Evolutionary conservation across 1,139 yeast genomes (phyloP).

Genomic region (Debaryomyces udenii): DNA sequence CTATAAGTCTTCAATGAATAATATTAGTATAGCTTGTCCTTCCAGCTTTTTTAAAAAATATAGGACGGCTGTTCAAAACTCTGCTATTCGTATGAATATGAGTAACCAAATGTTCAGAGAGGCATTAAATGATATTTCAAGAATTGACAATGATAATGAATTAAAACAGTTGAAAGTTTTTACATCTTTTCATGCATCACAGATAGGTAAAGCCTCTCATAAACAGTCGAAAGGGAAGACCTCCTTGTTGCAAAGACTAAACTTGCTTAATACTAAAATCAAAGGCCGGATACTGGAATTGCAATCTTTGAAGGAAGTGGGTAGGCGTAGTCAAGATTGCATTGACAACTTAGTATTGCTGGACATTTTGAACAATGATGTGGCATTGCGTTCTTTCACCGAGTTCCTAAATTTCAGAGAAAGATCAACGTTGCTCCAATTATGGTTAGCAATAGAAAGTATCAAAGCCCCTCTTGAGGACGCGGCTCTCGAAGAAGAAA

Average conservation of each 20-base stretch:
- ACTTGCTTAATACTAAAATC: constrained; percentile 14
- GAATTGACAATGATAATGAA: constrained; percentile 23
- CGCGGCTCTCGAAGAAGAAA: constrained; percentile 25
- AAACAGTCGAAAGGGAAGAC: not conserved
- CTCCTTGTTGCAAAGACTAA: constrained; percentile 14
- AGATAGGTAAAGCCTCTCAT: not conserved
- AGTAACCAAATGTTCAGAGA: constrained; percentile 43
- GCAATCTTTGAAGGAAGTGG: not conserved
- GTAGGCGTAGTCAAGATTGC: constrained; percentile 1
- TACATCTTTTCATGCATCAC: constrained; percentile 21
- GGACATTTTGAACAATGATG: constrained; percentile 38
- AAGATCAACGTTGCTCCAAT: constrained; percentile 50
- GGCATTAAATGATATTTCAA: constrained; percentile 34
- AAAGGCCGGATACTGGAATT: constrained; percentile 14
- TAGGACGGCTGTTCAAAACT: constrained; percentile 14
- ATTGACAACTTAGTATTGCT: constrained; percentile 12
- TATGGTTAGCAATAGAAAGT: constrained; percentile 69
- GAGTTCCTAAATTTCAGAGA: constrained; percentile 58
- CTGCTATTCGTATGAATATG: constrained; percentile 27
- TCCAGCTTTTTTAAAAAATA: constrained; percentile 7
- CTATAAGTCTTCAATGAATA: constrained; percentile 1
- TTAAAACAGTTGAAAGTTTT: constrained; percentile 25
- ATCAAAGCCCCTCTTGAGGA: constrained; percentile 75
- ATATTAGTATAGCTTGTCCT: constrained; percentile 10
- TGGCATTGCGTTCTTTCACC: constrained; percentile 52